These are phyloP conservation scores for Gypsophila paniculata DNA, from an alignment of 179 eudicot species.

Conservation along the genomic window DNA sequence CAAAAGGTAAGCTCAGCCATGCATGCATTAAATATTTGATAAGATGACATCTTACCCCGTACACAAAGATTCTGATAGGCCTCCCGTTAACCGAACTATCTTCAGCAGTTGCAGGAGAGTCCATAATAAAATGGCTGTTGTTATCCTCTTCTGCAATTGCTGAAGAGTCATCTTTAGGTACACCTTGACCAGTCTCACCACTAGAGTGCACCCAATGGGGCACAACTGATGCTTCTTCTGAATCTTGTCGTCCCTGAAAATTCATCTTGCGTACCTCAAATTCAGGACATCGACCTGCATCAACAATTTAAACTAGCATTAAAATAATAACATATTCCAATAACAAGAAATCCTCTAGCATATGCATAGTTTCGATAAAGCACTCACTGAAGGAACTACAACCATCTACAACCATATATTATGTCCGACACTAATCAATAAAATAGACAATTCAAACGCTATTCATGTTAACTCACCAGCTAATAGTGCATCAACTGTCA, in stretches of 20 bases:
- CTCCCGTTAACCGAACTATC: conserved; percentile 32
- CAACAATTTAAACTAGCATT: conserved; percentile 25
- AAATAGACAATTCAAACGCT: not conserved
- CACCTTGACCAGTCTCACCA: conserved; percentile 30
- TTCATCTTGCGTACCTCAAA: conserved; percentile 66
- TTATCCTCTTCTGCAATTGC: conserved; percentile 30
- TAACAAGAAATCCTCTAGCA: not conserved
- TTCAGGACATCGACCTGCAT: conserved; percentile 71
- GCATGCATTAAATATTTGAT: not conserved
- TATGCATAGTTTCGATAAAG: not conserved
- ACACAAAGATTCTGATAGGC: conserved; percentile 55
- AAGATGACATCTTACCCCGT: conserved; percentile 67
- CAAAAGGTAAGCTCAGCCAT: not conserved
- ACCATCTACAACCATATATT: conserved; percentile 4
- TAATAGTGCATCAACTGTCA: conserved; percentile 87
- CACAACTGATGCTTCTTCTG: conserved; percentile 23
- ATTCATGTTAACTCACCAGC: conserved; percentile 42
- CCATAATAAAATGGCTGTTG: conserved; percentile 27
- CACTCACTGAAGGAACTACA: not conserved
- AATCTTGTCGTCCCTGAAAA: conserved; percentile 35
- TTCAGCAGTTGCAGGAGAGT: conserved; percentile 28
- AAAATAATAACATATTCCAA: conserved; percentile 11
- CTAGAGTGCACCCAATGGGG: conserved; percentile 21
- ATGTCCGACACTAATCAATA: not conserved
- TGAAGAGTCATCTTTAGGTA: conserved; percentile 30